Evolutionary conservation across 1,284 basidiomycete genomes (phyloP).

Genomic region (Ceratobasidium sp.): DNA sequence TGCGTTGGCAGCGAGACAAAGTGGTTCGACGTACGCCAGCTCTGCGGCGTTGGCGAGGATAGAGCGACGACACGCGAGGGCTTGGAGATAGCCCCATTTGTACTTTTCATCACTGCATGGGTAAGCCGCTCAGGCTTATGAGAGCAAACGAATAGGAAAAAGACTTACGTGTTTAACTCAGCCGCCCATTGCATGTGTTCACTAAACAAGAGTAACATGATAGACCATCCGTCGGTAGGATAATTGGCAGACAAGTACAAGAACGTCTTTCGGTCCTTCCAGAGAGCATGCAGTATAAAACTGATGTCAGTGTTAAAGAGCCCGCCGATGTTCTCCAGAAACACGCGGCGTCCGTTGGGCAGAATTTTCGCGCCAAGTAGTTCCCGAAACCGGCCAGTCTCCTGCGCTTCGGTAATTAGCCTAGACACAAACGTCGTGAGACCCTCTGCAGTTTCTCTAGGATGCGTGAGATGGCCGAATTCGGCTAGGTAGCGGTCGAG

Average conservation of each 20-base stretch:
- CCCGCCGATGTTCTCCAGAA: neutral
- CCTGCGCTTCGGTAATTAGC: too few species aligned
- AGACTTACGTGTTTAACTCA: neutral
- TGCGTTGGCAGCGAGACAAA: neutral
- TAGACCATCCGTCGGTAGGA: neutral
- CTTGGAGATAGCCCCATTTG: neutral
- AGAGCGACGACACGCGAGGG: neutral
- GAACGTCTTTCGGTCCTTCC: slow-evolving; percentile 1
- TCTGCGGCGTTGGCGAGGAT: neutral
- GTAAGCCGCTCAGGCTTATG: too few species aligned
- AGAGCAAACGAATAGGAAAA: too few species aligned
- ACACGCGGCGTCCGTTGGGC: neutral
- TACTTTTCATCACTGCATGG: neutral
- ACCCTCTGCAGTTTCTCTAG: too few species aligned
- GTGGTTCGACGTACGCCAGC: neutral
- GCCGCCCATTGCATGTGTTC: neutral
- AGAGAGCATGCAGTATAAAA: neutral
- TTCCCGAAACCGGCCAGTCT: too few species aligned
- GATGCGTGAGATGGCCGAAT: neutral
- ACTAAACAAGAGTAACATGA: neutral
- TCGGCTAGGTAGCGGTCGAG: neutral
- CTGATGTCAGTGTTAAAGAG: neutral
- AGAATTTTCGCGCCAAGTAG: neutral
- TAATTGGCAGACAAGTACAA: neutral
- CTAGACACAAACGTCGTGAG: too few species aligned